A percentile compares a stretch with the other conserved stretches of the same genome.
phyloP scores from a whole-genome alignment of 768 basidiomycete species.

The Collybia nuda region DNA sequence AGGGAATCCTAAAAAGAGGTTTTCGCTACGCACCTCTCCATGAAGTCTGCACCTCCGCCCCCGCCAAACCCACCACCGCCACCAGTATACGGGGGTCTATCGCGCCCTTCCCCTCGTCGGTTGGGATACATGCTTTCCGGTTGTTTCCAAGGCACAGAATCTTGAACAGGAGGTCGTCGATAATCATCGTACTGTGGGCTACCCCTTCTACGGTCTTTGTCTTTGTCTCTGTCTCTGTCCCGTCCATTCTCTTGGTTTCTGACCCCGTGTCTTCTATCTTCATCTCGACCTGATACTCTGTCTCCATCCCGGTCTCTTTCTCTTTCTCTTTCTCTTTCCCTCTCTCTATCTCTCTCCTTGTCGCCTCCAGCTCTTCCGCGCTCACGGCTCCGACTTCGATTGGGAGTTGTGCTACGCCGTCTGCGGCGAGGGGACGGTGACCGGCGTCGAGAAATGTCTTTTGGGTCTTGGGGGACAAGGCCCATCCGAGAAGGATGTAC shows the following conservation, averaged over 20 bases:
- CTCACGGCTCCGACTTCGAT: constrained; percentile 30
- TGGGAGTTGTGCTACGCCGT: constrained; percentile 29
- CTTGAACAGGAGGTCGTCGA: constrained; percentile 36
- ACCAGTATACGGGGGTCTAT: constrained; percentile 26
- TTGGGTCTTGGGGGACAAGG: constrained; percentile 53
- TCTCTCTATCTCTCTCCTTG: constrained; percentile 18
- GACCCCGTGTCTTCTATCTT: constrained; percentile 11
- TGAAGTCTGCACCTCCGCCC: constrained; percentile 48
- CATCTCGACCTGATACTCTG: neutral
- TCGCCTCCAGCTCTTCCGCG: constrained; percentile 22
- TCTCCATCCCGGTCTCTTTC: constrained; percentile 20
- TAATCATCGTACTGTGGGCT: constrained; percentile 69
- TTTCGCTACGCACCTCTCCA: constrained; percentile 61
- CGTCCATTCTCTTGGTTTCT: constrained; percentile 19
- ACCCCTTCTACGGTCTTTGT: constrained; percentile 29
- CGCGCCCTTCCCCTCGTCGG: constrained; percentile 26
- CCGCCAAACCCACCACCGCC: constrained; percentile 30
- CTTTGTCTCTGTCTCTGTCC: constrained; percentile 7
- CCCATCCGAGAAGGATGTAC: constrained; percentile 74
- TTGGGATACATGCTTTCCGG: constrained; percentile 59
- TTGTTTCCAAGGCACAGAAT: constrained; percentile 43
- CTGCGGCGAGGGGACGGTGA: constrained; percentile 45
- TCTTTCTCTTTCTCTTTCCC: constrained; percentile 10
- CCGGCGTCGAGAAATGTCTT: constrained; percentile 28
- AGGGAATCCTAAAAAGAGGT: neutral